Conservation (phyloP, 2,329 filamentous ascomycete genomes). For the Teratosphaeria viscida region DNA sequence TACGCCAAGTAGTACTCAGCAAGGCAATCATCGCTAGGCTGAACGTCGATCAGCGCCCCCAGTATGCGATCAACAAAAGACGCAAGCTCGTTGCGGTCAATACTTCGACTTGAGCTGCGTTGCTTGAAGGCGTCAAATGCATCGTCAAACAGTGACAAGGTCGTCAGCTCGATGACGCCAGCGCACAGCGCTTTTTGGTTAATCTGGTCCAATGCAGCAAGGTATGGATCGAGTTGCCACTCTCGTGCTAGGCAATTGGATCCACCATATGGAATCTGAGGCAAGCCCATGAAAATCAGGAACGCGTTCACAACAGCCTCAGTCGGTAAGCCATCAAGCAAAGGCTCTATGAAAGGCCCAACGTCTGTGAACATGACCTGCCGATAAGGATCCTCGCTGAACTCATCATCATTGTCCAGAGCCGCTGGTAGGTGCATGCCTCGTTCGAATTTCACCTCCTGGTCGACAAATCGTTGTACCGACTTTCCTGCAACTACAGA, state of each 20-base stretch:
- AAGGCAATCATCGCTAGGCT: conserved; percentile 41
- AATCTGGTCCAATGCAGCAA: not conserved
- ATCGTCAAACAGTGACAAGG: conserved; percentile 6
- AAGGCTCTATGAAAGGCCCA: conserved; percentile 46
- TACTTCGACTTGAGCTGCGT: not conserved
- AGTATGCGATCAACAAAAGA: conserved; percentile 40
- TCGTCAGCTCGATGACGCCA: conserved; percentile 2
- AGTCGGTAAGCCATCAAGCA: conserved; percentile 27
- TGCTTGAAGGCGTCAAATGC: conserved; percentile 4
- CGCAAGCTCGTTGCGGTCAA: not conserved
- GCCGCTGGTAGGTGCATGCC: conserved; percentile 40
- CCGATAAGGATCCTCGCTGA: conserved; percentile 57
- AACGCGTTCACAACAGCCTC: conserved; percentile 57
- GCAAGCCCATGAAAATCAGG: conserved; percentile 34
- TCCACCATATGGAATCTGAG: conserved; percentile 34
- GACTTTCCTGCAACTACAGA: not conserved
- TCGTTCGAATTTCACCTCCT: conserved; percentile 41
- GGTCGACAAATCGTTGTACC: conserved; percentile 31
- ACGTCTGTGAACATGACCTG: conserved; percentile 74
- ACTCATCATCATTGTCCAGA: conserved; percentile 59
- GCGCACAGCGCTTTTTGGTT: not conserved
- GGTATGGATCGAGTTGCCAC: conserved; percentile 2
- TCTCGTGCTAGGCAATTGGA: conserved; percentile 19
- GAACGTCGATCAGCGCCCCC: conserved; percentile 43
- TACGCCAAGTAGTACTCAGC: conserved; percentile 63